These are phyloP conservation scores for Fragaria nilgerrensis DNA, from an alignment of 306 rosid genomes.

Conservation along the genomic window DNA sequence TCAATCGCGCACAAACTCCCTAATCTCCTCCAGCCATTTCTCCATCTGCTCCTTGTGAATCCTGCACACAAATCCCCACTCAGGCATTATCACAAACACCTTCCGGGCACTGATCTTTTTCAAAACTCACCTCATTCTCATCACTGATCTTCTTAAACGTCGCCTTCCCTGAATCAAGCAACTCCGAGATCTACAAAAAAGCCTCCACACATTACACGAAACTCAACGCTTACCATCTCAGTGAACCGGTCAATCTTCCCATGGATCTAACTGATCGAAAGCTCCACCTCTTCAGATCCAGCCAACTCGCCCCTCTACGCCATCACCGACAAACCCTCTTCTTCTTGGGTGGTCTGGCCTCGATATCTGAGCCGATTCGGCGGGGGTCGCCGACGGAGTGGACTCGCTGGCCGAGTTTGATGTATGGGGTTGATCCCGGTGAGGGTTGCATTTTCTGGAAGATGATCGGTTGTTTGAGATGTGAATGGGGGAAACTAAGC, in stretches of 20 bases:
- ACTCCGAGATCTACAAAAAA: constrained; percentile 63
- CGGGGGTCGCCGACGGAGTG: constrained; percentile 57
- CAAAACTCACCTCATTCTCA: constrained; percentile 36
- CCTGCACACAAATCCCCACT: constrained; percentile 32
- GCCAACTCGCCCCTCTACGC: too few relatives aligned
- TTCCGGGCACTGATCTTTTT: background rate
- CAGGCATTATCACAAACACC: background rate
- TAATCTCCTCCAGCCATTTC: constrained; percentile 80
- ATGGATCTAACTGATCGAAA: constrained; percentile 34
- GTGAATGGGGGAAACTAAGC: too few relatives aligned
- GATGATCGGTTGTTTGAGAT: background rate
- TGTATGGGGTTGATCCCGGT: constrained; percentile 18
- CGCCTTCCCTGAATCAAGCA: constrained; percentile 68
- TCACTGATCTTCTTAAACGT: constrained; percentile 41
- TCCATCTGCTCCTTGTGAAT: constrained; percentile 70
- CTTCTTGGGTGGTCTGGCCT: constrained; percentile 69
- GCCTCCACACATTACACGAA: background rate
- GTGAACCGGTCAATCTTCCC: constrained; percentile 29
- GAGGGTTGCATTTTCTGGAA: constrained; percentile 45
- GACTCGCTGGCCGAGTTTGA: constrained; percentile 64
- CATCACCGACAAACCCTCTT: constrained; percentile 70
- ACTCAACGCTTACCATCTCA: too few relatives aligned
- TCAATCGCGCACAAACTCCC: constrained; percentile 59
- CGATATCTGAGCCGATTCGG: constrained; percentile 68
- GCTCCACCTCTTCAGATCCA: too few relatives aligned